Conservation (phyloP, 371 early-diverging fungal genomes). For the Actinomortierella wolfii region DNA sequence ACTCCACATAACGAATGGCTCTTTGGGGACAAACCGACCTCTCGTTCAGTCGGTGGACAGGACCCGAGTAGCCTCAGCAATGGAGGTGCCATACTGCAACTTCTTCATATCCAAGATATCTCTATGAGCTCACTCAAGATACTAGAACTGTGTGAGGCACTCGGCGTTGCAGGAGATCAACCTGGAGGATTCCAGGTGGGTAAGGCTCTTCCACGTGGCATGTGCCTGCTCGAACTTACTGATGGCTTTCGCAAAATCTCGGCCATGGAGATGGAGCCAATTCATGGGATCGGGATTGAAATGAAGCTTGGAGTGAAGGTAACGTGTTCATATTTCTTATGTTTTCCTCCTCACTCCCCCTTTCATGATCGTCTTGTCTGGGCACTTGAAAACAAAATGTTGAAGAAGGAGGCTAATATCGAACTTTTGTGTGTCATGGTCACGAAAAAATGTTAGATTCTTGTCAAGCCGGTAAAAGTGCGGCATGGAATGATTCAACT, state of each 20-base stretch:
- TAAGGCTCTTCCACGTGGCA: conserved; percentile 16
- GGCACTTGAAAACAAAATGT: no score
- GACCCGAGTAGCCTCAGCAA: neutral
- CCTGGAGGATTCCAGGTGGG: conserved; percentile 22
- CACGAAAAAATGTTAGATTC: conserved; percentile 22
- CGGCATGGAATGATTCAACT: conserved; percentile 39
- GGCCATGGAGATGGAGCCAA: conserved; percentile 26
- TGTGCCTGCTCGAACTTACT: conserved; percentile 22
- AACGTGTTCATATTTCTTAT: no score
- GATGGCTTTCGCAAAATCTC: conserved; percentile 30
- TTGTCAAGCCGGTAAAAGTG: conserved; percentile 21
- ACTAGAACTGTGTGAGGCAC: conserved; percentile 29
- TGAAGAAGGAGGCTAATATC: no score
- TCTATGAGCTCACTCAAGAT: conserved; percentile 28
- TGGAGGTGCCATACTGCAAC: conserved; percentile 37
- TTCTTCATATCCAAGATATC: conserved; percentile 33
- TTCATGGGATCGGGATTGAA: conserved; percentile 31
- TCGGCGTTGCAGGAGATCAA: conserved; percentile 27
- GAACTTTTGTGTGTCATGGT: no score
- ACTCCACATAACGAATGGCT: conserved; percentile 33
- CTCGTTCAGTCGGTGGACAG: neutral
- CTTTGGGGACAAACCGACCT: conserved; percentile 2
- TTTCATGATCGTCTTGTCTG: no score
- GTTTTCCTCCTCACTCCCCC: no score
- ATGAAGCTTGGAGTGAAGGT: conserved; percentile 46